A percentile compares a stretch with the other conserved stretches of the same genome.
phyloP scores from a whole-genome alignment of 192 early-diverging fungal species.

The Spizellomyces sp. region DNA sequence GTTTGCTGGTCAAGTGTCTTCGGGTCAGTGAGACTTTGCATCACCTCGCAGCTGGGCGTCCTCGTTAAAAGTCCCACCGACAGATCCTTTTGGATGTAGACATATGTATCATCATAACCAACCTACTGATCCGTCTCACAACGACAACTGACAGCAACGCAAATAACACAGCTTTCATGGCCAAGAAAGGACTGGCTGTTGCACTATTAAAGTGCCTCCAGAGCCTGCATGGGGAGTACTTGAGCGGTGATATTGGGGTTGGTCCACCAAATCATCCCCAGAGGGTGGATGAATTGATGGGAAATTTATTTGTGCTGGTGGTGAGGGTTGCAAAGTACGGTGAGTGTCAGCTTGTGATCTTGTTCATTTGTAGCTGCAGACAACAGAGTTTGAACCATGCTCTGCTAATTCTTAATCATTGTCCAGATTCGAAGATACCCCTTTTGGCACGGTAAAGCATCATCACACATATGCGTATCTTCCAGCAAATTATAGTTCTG shows the following conservation, averaged over 20 bases:
- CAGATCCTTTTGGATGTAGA: background rate
- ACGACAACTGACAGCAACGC: conserved; percentile 24
- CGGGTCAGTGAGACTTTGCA: conserved; percentile 25
- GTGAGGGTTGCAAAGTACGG: conserved; percentile 44
- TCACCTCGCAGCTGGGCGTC: background rate
- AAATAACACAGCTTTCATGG: conserved; percentile 37
- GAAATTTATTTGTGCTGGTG: conserved; percentile 39
- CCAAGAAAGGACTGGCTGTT: conserved; percentile 29
- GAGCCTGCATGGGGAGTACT: conserved; percentile 9
- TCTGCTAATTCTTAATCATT: conserved; percentile 7
- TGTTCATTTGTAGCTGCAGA: background rate
- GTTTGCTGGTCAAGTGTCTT: conserved; percentile 47
- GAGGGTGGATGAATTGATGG: conserved; percentile 40
- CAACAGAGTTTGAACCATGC: background rate
- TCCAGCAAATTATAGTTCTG: no score
- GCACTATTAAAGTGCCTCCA: conserved; percentile 18
- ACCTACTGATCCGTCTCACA: conserved; percentile 38
- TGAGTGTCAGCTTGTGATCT: conserved; percentile 7
- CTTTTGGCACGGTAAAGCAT: conserved; percentile 36
- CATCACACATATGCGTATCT: background rate
- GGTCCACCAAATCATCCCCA: no score
- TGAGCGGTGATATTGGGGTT: background rate
- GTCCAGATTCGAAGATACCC: conserved; percentile 41
- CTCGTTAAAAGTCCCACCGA: background rate
- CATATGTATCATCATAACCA: conserved; percentile 36